Evolutionary conservation across 1,284 basidiomycete species (phyloP).

Genomic region (Phellinidium pouzarii): DNA sequence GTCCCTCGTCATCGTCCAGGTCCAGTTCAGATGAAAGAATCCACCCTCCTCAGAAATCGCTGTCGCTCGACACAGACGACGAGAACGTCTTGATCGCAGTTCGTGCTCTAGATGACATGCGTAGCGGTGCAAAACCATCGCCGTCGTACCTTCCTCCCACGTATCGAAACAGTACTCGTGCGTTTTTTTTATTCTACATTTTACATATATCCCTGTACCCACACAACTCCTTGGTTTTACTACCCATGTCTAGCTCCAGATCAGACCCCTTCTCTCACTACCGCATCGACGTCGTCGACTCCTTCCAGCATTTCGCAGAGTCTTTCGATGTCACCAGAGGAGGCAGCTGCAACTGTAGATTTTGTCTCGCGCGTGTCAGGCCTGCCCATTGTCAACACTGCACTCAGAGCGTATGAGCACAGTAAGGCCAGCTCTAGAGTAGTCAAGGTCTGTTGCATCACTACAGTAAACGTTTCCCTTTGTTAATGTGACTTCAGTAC

Average conservation of each 20-base stretch:
- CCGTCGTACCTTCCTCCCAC: not conserved
- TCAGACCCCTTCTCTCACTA: conserved; percentile 8
- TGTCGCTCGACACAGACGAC: conserved; percentile 35
- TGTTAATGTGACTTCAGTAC: conserved; percentile 43
- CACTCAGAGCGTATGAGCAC: conserved; percentile 67
- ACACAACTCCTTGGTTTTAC: conserved; percentile 6
- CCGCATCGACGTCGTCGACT: not conserved
- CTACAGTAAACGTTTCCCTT: conserved; percentile 5
- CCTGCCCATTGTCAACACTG: conserved; percentile 58
- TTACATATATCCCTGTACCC: not conserved
- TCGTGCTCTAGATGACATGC: conserved; percentile 62
- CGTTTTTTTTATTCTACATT: conserved; percentile 13
- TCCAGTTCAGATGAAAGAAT: not conserved
- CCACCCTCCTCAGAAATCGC: not conserved
- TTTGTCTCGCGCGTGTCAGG: conserved; percentile 46
- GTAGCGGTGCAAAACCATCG: conserved; percentile 33
- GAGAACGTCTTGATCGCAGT: conserved; percentile 62
- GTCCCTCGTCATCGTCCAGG: not conserved
- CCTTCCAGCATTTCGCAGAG: conserved; percentile 4
- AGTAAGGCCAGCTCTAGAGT: conserved; percentile 73
- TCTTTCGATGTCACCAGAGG: conserved; percentile 21
- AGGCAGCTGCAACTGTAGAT: conserved; percentile 25
- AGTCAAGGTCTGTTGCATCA: conserved; percentile 55
- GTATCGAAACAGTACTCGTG: conserved; percentile 11
- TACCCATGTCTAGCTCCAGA: conserved; percentile 13